Conservation (phyloP, 164 flowering plant genomes). For the Buxus sempervirens region DNA sequence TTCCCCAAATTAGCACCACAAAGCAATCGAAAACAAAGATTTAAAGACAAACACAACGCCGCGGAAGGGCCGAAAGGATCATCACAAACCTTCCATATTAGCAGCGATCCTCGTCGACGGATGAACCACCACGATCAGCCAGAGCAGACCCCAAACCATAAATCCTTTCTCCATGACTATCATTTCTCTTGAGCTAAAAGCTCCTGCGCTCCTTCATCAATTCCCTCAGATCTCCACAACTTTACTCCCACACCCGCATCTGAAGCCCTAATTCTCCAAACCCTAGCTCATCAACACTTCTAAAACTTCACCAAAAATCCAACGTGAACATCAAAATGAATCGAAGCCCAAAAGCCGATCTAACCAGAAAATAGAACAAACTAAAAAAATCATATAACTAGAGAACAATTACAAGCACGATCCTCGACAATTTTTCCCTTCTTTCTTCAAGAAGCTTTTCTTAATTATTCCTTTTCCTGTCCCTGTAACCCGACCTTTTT, state of each 20-base stretch:
- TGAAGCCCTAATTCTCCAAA: constrained; percentile 14
- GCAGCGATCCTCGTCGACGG: constrained; percentile 23
- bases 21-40: constrained; percentile 1
- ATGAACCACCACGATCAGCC: constrained; percentile 30
- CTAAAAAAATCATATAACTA: background rate
- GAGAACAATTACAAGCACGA: background rate
- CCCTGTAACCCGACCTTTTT: background rate
- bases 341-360: constrained; percentile 12
- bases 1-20: background rate
- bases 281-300: constrained; percentile 14
- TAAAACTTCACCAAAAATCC: constrained; percentile 25
- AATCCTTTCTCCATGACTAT: constrained; percentile 24
- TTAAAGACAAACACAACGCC: background rate
- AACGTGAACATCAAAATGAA: background rate
- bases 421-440: background rate
- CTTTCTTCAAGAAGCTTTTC: background rate
- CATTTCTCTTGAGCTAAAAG: constrained; percentile 11
- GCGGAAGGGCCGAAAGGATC: background rate
- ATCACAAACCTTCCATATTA: constrained; percentile 28
- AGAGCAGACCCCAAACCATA: constrained; percentile 13
- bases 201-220: constrained; percentile 8
- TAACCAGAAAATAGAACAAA: background rate
- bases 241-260: constrained; percentile 3
- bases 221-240: constrained; percentile 1
- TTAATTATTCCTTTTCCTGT: background rate